phyloP scores from a whole-genome alignment of 1,284 basidiomycete species.

The Schizophyllum commune region DNA sequence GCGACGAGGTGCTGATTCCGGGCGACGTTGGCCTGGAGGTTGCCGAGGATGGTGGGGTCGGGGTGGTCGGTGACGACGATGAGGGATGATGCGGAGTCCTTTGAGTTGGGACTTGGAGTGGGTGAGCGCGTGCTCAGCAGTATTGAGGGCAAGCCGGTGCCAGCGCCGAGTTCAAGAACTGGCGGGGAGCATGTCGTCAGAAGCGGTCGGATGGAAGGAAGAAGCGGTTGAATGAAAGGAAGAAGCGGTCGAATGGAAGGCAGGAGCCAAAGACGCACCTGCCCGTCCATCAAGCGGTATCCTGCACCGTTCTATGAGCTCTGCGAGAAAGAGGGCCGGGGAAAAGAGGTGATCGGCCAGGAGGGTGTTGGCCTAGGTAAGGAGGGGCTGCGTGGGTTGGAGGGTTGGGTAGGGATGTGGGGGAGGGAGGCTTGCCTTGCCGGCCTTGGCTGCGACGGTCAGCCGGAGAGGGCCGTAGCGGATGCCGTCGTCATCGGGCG shows the following conservation, averaged over 20 bases:
- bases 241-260: background rate
- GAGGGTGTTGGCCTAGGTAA: slow-evolving; percentile 52
- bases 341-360: slow-evolving; percentile 69
- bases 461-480: slow-evolving; percentile 41
- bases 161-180: slow-evolving; percentile 65
- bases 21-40: slow-evolving; percentile 44
- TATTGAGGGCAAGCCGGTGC: slow-evolving; percentile 57
- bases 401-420: background rate
- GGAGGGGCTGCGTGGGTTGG: background rate
- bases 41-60: slow-evolving; percentile 49
- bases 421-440: slow-evolving; percentile 37
- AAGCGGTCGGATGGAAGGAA: too few species aligned
- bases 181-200: background rate
- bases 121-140: slow-evolving; percentile 37
- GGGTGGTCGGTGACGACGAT: slow-evolving; percentile 63
- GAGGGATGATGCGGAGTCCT: slow-evolving; percentile 30
- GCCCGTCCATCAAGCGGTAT: slow-evolving; percentile 31
- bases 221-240: background rate
- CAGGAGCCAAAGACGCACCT: slow-evolving; percentile 23
- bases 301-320: slow-evolving; percentile 49
- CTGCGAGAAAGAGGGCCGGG: slow-evolving; percentile 56
- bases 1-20: slow-evolving; percentile 34
- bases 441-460: slow-evolving; percentile 52
- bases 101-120: slow-evolving; percentile 11
- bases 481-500: slow-evolving; percentile 23